Evolutionary conservation across 352 stramenopile genomes (phyloP).

Genomic region (Globisporangium recalcitrans): DNA sequence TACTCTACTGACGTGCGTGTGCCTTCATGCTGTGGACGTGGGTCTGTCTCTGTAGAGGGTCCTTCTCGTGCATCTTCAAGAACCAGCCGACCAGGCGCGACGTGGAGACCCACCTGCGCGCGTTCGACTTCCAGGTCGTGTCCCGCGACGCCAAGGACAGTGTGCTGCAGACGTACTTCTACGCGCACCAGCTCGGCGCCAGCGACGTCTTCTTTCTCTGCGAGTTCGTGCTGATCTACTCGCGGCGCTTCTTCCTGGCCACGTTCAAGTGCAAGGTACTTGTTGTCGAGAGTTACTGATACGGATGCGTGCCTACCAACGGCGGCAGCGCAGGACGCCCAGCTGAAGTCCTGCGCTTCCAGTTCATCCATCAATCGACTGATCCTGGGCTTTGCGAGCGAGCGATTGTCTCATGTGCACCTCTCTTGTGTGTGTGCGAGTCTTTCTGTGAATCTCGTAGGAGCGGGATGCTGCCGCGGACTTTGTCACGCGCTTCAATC

Average conservation of each 20-base stretch:
- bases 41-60: conserved; percentile 32
- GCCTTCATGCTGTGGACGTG: not conserved
- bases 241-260: conserved; percentile 72
- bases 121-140: conserved; percentile 53
- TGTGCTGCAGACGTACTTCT: conserved; percentile 70
- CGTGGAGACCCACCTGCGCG: conserved; percentile 39
- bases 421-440: not conserved
- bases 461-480: conserved; percentile 44
- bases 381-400: not conserved
- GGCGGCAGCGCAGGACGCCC: not conserved
- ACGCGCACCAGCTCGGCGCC: conserved; percentile 39
- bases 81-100: conserved; percentile 44
- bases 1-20: conserved; percentile 14
- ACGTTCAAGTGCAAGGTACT: conserved; percentile 81
- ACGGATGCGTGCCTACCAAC: not conserved
- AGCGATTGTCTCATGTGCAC: conserved; percentile 9
- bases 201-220: conserved; percentile 51
- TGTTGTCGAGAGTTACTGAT: no score
- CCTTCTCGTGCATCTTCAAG: conserved; percentile 64
- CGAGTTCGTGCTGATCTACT: conserved; percentile 73
- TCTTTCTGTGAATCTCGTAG: conserved; percentile 17
- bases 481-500: conserved; percentile 68
- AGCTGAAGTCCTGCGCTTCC: not conserved
- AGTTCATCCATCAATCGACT: conserved; percentile 5
- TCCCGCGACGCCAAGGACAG: conserved; percentile 45